These are phyloP conservation scores for Nissolia schottii DNA, from an alignment of 306 rosid genomes.

Conservation along the genomic window DNA sequence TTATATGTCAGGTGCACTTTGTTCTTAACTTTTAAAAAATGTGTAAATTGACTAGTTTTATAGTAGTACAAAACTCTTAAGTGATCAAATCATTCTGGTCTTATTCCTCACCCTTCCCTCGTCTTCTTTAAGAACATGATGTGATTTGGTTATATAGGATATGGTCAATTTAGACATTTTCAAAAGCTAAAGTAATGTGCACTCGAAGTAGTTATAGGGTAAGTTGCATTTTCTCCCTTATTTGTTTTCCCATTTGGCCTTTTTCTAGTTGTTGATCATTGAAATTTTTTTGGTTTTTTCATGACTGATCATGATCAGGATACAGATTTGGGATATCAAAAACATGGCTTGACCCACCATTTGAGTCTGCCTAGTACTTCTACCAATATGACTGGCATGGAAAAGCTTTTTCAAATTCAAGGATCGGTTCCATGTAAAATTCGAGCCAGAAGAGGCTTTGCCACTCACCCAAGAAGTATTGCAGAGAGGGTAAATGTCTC, in stretches of 20 bases:
- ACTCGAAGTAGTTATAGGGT: no score
- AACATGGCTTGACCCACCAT: constrained; percentile 52
- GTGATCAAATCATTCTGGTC: no score
- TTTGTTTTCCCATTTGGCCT: background rate
- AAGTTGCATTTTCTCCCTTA: no score
- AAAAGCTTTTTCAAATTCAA: constrained; percentile 48
- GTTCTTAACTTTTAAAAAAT: no score
- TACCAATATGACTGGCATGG: constrained; percentile 32
- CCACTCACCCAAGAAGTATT: constrained; percentile 96
- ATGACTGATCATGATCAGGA: constrained; percentile 29
- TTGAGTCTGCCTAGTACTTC: constrained; percentile 61
- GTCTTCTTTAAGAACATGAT: no score
- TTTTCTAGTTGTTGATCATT: background rate
- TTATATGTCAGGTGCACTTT: no score
- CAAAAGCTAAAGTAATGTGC: no score
- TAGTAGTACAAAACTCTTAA: no score
- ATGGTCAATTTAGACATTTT: no score
- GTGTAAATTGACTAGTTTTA: no score
- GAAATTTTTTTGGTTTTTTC: background rate
- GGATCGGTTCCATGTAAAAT: constrained; percentile 67
- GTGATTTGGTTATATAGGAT: no score
- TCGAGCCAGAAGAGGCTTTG: constrained; percentile 92
- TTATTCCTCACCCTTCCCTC: no score
- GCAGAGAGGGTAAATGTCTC: constrained; percentile 82
- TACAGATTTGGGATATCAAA: constrained; percentile 38